Base-by-base conservation (phyloP, 1,284 basidiomycete species). In the Peniophora sp. region DNA sequence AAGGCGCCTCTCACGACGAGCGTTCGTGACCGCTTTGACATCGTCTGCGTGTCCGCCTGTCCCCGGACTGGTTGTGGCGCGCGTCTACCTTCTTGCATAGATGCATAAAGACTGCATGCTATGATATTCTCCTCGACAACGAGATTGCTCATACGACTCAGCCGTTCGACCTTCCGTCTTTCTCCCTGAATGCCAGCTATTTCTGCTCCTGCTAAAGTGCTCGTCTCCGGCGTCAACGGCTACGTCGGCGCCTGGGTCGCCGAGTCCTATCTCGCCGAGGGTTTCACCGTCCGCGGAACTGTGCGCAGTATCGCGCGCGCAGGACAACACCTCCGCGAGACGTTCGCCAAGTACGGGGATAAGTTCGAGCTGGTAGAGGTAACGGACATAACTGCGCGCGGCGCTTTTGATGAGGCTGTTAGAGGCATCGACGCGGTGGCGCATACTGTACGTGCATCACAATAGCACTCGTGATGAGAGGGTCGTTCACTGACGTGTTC, bases 351-450 rank as follows among this genome's bases (percentile, higher is more conserved):
- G 0, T 71, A 71, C 51, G 68, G 64, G 1, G 70, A 73, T 46
- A 70, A 66, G 51, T 68, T 79, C 45, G 70, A 77, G 54, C 49
- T 72, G 14, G 68, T 69, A 9, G 53, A 78, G 23, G 74, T 79
- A 1, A 62, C 66, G 32, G 78, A 80, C 56, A 74, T 78, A 23
- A 51, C 50, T 11, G 54, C 15, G 44, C 49, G 55, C 20, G 62
- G 61, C 1, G 67, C 65, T 0, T 68, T 64, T 49, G 64, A 68
- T 45, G 60, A 68, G 14, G 65, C 58, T 1, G 62, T 67, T 46
- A 69, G 70, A 54, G 74, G 66, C 1, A 71, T 64, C 17, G 61
- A 65, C 42, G 62, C 52, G 2, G 57, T 66, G 20, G 46, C 57
- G 3, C 60, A 64, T 46, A 52, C 54, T 23, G 60, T 24, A 22